A percentile compares a stretch with the other conserved stretches of the same genome.
Conservation (phyloP, 2,329 filamentous ascomycete species). For the Chrysoporthe deuterocubensis region DNA sequence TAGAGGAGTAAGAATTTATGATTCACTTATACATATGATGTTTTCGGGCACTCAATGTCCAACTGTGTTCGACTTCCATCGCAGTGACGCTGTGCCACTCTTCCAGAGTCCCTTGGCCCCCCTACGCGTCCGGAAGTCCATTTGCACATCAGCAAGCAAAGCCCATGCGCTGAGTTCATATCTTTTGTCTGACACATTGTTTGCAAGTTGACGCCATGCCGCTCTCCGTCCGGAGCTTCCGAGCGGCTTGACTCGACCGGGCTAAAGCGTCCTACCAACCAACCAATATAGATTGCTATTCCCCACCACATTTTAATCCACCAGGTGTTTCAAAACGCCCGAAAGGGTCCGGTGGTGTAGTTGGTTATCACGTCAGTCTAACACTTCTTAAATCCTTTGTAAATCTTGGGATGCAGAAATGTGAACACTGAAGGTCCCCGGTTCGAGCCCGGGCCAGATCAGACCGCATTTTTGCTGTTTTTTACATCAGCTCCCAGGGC, state of each 20-base stretch:
- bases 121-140: no score
- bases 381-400: not conserved
- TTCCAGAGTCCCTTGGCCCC: no score
- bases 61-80: not conserved
- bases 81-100: not conserved
- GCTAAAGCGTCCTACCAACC: no score
- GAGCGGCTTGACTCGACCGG: no score
- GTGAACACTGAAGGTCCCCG: constrained; percentile 2
- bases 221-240: no score
- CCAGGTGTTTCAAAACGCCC: not conserved
- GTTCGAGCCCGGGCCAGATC: constrained; percentile 7
- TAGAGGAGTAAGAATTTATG: not conserved
- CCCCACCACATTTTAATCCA: not conserved
- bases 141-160: no score
- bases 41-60: not conserved
- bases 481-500: not conserved
- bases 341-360: not conserved
- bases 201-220: not conserved
- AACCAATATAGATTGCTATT: no score
- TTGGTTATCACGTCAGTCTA: constrained; percentile 4
- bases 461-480: not conserved
- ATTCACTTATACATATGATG: not conserved
- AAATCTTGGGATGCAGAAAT: no score
- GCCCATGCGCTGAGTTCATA: no score
- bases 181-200: not conserved